These are phyloP conservation scores for Aspergillus sp. DNA, from an alignment of 2,329 filamentous ascomycete genomes.

Conservation along the genomic window DNA sequence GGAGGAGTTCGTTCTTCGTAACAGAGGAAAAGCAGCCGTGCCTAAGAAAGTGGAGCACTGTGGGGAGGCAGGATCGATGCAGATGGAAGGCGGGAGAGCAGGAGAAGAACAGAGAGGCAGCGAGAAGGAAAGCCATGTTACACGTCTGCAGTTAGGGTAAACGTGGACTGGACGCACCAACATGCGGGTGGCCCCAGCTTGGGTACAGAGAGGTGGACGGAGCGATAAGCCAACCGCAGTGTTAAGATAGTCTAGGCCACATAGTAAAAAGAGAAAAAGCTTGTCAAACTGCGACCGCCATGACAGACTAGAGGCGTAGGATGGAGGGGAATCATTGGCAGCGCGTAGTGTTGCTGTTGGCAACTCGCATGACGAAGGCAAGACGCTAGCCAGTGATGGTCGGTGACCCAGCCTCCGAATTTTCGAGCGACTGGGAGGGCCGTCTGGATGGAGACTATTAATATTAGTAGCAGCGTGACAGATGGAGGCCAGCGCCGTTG, in stretches of 20 bases:
- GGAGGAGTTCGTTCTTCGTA: background rate
- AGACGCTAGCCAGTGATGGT: background rate
- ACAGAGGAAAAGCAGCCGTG: background rate
- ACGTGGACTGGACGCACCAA: background rate
- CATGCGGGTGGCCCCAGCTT: background rate
- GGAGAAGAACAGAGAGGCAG: background rate
- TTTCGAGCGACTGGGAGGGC: background rate
- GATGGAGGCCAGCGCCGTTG: slow-evolving; percentile 18
- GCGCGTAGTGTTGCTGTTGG: slow-evolving; percentile 1
- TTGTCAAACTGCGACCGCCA: background rate
- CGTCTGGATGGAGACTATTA: slow-evolving; percentile 3
- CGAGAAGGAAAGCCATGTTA: background rate
- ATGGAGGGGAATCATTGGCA: background rate
- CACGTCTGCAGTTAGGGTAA: background rate
- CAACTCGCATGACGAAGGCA: background rate
- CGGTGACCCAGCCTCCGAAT: background rate
- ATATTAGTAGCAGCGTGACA: slow-evolving; percentile 9
- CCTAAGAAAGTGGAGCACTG: background rate
- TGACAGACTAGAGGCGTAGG: background rate
- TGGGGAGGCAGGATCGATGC: no score
- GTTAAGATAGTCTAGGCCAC: background rate
- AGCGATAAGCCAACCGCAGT: background rate
- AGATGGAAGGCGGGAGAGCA: background rate
- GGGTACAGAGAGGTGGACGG: background rate
- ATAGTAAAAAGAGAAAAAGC: background rate